Evolutionary conservation across 345 rosid species (phyloP).

Genomic region (Eutrema heterophyllum): DNA sequence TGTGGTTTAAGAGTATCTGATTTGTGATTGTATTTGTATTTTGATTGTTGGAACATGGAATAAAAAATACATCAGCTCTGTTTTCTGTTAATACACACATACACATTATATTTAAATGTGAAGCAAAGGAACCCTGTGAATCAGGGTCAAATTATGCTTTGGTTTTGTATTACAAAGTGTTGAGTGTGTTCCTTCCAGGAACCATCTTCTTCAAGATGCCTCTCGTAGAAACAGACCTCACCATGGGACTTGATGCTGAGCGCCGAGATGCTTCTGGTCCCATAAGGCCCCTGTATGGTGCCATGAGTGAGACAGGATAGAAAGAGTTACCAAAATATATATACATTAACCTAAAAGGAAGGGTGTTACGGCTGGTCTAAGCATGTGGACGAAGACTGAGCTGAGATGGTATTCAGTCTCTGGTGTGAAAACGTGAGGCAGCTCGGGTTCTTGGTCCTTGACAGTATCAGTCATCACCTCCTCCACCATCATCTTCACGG

Average conservation of each 20-base stretch:
- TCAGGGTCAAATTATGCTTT: not conserved
- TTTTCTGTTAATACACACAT: not conserved
- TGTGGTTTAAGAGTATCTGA: not conserved
- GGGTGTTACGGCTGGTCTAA: constrained; percentile 33
- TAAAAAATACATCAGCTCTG: constrained; percentile 15
- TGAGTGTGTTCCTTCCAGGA: constrained; percentile 46
- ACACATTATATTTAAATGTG: not conserved
- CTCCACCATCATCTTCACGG: constrained; percentile 44
- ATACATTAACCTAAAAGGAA: not conserved
- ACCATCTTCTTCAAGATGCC: constrained; percentile 42
- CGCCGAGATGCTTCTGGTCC: constrained; percentile 69
- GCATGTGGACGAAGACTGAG: constrained; percentile 54
- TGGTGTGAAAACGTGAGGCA: constrained; percentile 40
- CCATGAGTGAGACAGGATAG: not conserved
- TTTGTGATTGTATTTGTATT: constrained; percentile 22
- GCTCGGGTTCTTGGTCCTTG: constrained; percentile 40
- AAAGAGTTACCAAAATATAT: not conserved
- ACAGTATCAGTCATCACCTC: constrained; percentile 53
- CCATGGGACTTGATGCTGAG: constrained; percentile 45
- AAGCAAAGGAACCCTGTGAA: not conserved
- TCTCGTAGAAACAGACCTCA: constrained; percentile 49
- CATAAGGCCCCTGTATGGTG: constrained; percentile 49
- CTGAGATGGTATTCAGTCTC: constrained; percentile 46
- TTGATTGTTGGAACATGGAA: constrained; percentile 10
- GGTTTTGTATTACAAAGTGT: constrained; percentile 19